These are phyloP conservation scores for Marasmius oreades DNA, from an alignment of 1,284 basidiomycete species.

Conservation along the genomic window DNA sequence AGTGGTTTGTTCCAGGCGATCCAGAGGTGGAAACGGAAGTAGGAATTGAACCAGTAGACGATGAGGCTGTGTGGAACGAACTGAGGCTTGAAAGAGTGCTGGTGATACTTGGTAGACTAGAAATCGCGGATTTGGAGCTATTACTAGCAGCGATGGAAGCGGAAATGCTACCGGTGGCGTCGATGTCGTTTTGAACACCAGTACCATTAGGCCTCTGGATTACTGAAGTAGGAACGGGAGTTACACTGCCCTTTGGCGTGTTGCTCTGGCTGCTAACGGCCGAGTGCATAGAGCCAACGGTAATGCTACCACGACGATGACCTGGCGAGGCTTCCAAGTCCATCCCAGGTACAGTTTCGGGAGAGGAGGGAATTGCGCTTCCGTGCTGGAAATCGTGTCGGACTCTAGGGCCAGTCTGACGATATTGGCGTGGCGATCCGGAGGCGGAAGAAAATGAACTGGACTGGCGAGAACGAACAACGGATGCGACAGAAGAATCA, in stretches of 20 bases:
- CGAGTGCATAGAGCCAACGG: not conserved
- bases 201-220: not conserved
- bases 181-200: not conserved
- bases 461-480: not conserved
- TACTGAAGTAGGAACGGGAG: not conserved
- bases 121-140: not conserved
- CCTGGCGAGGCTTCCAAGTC: not conserved
- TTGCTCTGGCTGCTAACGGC: not conserved
- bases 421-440: not conserved
- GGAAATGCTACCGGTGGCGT: not conserved
- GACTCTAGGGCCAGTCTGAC: not conserved
- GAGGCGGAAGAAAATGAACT: not conserved
- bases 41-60: no score
- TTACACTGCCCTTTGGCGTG: not conserved
- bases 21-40: conserved; percentile 8
- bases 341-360: conserved; percentile 6
- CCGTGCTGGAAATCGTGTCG: not conserved
- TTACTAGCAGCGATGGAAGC: not conserved
- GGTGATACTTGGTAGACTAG: conserved; percentile 6
- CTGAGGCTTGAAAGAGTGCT: conserved; percentile 8
- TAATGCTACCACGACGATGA: conserved; percentile 1
- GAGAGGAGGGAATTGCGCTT: conserved; percentile 10
- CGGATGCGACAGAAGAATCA: not conserved
- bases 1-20: not conserved
- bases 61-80: conserved; percentile 14